Conservation (phyloP, 1,139 yeast genomes). For the Blastobotrys ciferrii region DNA sequence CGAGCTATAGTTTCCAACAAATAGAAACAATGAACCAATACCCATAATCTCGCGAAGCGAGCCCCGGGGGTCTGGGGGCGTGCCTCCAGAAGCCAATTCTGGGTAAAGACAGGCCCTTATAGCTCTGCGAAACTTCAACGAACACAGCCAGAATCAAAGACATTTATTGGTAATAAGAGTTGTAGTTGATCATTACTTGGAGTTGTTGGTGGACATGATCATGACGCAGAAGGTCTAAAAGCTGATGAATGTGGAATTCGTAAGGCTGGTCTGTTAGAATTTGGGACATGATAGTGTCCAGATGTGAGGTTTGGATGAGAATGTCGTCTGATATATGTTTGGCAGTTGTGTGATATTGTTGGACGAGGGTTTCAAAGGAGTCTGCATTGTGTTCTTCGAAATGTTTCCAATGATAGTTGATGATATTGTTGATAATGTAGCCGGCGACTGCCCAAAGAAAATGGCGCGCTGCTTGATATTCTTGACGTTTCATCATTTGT, state of each 20-base stretch:
- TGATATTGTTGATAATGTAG: constrained; percentile 5
- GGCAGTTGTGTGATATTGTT: not conserved
- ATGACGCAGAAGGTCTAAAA: not conserved
- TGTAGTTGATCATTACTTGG: constrained; percentile 1
- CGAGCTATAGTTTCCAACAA: too few relatives aligned
- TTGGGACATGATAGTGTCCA: constrained; percentile 1
- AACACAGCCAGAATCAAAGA: not conserved
- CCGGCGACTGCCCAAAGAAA: constrained; percentile 16
- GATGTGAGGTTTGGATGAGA: not conserved
- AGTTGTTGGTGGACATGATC: not conserved
- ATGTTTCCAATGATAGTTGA: constrained; percentile 10
- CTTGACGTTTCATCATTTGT: not conserved
- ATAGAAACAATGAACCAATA: too few relatives aligned
- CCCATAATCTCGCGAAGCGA: too few relatives aligned
- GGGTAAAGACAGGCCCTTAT: not conserved
- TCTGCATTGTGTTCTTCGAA: not conserved
- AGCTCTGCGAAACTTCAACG: not conserved
- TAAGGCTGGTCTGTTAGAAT: not conserved
- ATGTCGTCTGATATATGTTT: not conserved
- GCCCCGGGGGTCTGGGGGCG: too few relatives aligned
- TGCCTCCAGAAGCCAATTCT: too few relatives aligned
- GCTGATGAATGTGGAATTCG: not conserved
- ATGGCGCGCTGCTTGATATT: constrained; percentile 16
- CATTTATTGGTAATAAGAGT: not conserved
- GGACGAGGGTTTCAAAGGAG: not conserved